Base-by-base conservation (phyloP, 306 rosid species). In the Mimosa bimucronata region DNA sequence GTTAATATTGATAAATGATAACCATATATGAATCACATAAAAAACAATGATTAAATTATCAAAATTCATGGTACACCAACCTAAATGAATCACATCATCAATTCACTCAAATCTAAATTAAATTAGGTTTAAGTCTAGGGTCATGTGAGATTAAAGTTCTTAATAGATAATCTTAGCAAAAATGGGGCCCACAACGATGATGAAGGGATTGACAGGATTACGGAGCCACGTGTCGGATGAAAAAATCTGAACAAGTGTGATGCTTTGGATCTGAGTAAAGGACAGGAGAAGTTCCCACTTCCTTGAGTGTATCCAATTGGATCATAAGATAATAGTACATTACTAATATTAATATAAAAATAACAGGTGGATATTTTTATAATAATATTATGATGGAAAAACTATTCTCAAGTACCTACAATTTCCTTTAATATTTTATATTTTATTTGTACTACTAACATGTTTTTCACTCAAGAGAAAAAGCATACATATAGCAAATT, bases 201-300 rank as follows among this genome's bases (percentile, higher is more conserved):
- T 75, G 57, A 21, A 37, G 53, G 77, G 45, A 78, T 44, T 25
- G 75, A 70, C 50, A 60, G 40, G 44, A 67, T 10, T 44, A 78
- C 44, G 3, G 46, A 1, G 75, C 83, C 86, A 89, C 90, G 90
- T 81, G 90, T 71, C 81, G 50, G 41, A 21, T 15, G 48, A 67
- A 75, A 45, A 68, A 45, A 78, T 71, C 77, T 83, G 14, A 28
- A 78, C 34, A 31, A 4, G 67, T 45, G 76, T 45, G 76, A 66
- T 60, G 58, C 60, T 65, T 79, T 74, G 77, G 80, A 65, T 57
- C 60, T 64, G 78, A 79, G 88, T 31, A 71, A 67, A 75, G 15
- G 77, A 79, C 73, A 26, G 53, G 15, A 86, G 76, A 64, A 80
- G 73, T 53, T 74, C 57, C 64, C 28, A 71, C 64, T 21, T 60